These are phyloP conservation scores for Monosporozyma yasuniensis DNA, from an alignment of 805 yeast species.

Conservation along the genomic window DNA sequence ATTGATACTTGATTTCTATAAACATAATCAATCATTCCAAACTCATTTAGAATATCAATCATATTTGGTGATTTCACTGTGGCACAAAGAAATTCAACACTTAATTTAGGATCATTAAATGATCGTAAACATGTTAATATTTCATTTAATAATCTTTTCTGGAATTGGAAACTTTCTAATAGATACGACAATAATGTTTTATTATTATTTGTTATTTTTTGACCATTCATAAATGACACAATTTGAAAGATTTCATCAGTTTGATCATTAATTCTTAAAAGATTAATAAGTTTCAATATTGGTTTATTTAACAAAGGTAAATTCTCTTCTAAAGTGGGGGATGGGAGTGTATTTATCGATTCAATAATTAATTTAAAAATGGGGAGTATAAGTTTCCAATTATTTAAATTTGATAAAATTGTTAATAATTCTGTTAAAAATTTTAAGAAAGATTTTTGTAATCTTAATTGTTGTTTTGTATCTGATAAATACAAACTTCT, in stretches of 20 bases:
- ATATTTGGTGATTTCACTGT: conserved; percentile 8
- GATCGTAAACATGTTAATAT: conserved; percentile 16
- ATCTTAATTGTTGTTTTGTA: not conserved
- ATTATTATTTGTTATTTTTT: conserved; percentile 5
- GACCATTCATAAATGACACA: conserved; percentile 11
- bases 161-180: conserved; percentile 8
- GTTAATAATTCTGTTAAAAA: conserved; percentile 17
- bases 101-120: conserved; percentile 25
- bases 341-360: conserved; percentile 1
- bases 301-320: conserved; percentile 5
- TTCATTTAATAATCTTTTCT: conserved; percentile 15
- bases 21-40: conserved; percentile 13
- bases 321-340: not conserved
- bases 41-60: conserved; percentile 15
- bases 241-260: conserved; percentile 21
- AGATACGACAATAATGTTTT: not conserved
- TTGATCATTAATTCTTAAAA: conserved; percentile 13
- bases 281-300: conserved; percentile 3
- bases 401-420: conserved; percentile 12
- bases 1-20: not conserved
- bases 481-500: not conserved
- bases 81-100: conserved; percentile 17
- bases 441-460: conserved; percentile 9
- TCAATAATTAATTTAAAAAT: conserved; percentile 10
- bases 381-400: conserved; percentile 17